Conservation (phyloP, 768 basidiomycete genomes). For the Termitomyces sp. region DNA sequence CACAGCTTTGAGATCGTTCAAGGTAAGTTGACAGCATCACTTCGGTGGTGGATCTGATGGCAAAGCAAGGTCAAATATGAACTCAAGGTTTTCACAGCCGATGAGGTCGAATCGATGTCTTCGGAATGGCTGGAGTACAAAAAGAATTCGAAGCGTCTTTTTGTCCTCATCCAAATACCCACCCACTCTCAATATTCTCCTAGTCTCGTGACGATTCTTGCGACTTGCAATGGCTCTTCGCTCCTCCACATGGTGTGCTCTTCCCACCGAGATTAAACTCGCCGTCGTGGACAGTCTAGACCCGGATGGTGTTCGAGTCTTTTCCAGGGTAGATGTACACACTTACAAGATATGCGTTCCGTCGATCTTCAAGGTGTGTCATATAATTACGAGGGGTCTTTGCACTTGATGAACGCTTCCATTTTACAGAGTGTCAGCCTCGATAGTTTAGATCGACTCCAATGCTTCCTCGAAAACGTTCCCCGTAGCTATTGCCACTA, state of each 20-base stretch:
- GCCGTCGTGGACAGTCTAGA: conserved; percentile 47
- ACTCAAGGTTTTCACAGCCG: conserved; percentile 17
- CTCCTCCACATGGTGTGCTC: conserved; percentile 40
- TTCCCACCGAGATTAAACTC: conserved; percentile 66
- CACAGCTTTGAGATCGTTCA: conserved; percentile 8
- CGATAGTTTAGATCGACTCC: conserved; percentile 36
- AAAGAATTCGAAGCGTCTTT: not conserved
- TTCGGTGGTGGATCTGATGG: conserved; percentile 10
- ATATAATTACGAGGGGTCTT: not conserved
- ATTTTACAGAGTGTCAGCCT: conserved; percentile 43
- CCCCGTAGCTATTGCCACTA: conserved; percentile 45
- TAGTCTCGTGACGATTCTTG: not conserved
- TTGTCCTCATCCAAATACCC: no score
- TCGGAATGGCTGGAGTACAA: conserved; percentile 19
- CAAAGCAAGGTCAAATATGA: conserved; percentile 13
- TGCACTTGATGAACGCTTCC: conserved; percentile 11
- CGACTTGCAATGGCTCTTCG: conserved; percentile 13
- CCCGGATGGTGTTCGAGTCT: conserved; percentile 33
- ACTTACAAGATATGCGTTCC: conserved; percentile 55
- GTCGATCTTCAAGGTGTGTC: conserved; percentile 49
- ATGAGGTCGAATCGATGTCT: conserved; percentile 30
- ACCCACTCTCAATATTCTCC: not conserved
- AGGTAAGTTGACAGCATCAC: conserved; percentile 14
- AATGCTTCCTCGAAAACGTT: conserved; percentile 49
- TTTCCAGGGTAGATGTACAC: conserved; percentile 42